phyloP scores from a whole-genome alignment of 2,329 filamentous ascomycete species.

The Colletotrichum abscissum region DNA sequence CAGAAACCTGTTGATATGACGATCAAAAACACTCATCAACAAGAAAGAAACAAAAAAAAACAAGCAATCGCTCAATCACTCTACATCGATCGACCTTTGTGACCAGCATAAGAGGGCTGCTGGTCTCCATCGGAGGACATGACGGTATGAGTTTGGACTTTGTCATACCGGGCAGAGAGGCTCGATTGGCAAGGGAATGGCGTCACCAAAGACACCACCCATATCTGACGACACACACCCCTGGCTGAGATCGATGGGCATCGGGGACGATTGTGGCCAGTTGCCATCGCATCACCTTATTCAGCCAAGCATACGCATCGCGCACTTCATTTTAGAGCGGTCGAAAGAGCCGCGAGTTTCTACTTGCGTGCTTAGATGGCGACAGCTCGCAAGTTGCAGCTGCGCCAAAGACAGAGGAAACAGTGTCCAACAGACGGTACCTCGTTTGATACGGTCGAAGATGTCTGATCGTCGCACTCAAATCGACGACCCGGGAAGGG shows the following conservation, averaged over 20 bases:
- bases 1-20: slow-evolving; percentile 12
- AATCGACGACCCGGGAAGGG: slow-evolving; percentile 14
- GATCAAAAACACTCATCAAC: not conserved
- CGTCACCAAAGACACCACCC: slow-evolving; percentile 8
- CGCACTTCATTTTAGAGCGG: not conserved
- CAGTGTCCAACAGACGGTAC: not conserved
- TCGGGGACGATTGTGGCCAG: slow-evolving; percentile 12
- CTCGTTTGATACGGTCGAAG: slow-evolving; percentile 23
- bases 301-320: not conserved
- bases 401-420: slow-evolving; percentile 7
- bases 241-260: not conserved
- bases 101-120: not conserved
- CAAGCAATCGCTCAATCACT: not conserved
- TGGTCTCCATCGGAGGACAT: slow-evolving; percentile 10
- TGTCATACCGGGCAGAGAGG: slow-evolving; percentile 1
- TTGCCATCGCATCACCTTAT: slow-evolving; percentile 4
- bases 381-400: not conserved
- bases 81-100: not conserved
- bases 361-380: not conserved
- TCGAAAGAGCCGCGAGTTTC: not conserved
- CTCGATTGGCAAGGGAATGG: slow-evolving; percentile 11
- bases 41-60: not conserved
- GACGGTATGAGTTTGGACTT: slow-evolving; percentile 16
- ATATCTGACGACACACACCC: not conserved
- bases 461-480: slow-evolving; percentile 31